Conservation (phyloP, 164 flowering plant genomes). For the Nelumbo lutea region DNA sequence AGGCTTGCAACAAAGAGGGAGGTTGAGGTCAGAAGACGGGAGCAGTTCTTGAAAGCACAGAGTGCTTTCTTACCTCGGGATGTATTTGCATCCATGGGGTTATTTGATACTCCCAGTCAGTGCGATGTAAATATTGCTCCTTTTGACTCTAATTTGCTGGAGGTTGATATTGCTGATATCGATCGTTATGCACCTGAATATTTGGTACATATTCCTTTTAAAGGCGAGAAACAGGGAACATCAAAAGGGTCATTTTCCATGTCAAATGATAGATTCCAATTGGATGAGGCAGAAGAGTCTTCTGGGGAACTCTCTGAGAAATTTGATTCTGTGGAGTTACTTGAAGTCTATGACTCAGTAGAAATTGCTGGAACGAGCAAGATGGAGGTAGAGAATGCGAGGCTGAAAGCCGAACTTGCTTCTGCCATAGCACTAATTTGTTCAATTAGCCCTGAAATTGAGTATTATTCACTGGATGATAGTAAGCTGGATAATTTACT, state of each 20-base stretch:
- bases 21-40: constrained; percentile 75
- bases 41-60: constrained; percentile 71
- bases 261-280: constrained; percentile 52
- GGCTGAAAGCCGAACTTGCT: constrained; percentile 94
- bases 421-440: constrained; percentile 74
- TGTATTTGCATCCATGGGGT: constrained; percentile 78
- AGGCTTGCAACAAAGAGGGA: constrained; percentile 86
- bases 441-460: constrained; percentile 49
- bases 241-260: constrained; percentile 49
- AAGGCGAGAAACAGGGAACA: constrained; percentile 49
- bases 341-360: constrained; percentile 54
- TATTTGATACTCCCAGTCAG: constrained; percentile 82
- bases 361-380: constrained; percentile 98
- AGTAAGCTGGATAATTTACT: constrained; percentile 49
- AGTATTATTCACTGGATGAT: constrained; percentile 67
- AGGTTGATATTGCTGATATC: constrained; percentile 72
- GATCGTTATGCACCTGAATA: constrained; percentile 88
- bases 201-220: constrained; percentile 45
- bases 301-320: constrained; percentile 23
- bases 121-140: constrained; percentile 92
- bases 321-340: constrained; percentile 40
- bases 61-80: constrained; percentile 69
- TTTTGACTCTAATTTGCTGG: constrained; percentile 74
- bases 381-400: constrained; percentile 96
- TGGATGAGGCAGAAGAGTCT: constrained; percentile 39